A percentile compares a stretch with the other conserved stretches of the same genome.
phyloP scores from a whole-genome alignment of 805 yeast species.

The Brettanomyces bruxellensis region DNA sequence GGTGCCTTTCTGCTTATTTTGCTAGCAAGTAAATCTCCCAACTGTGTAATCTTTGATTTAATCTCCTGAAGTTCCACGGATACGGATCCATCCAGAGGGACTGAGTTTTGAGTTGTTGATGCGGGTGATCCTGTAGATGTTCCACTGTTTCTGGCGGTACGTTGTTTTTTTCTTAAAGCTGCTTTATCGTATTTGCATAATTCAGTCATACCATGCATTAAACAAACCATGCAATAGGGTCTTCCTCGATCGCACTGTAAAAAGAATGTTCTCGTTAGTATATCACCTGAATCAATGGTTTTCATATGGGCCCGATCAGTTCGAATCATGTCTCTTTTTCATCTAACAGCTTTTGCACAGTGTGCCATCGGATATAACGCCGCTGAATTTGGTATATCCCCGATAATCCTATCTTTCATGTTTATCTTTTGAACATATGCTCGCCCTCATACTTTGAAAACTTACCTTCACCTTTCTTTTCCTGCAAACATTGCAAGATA shows the following conservation, averaged over 20 bases:
- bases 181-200: slow-evolving; percentile 19
- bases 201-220: slow-evolving; percentile 19
- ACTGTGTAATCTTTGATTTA: neutral
- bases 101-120: too few relatives aligned
- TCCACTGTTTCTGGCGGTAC: neutral
- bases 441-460: slow-evolving; percentile 4
- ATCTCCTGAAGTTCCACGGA: neutral
- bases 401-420: too few relatives aligned
- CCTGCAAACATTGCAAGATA: slow-evolving; percentile 40
- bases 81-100: too few relatives aligned
- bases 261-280: neutral
- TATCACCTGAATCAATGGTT: slow-evolving; percentile 19
- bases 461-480: slow-evolving; percentile 35
- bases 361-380: slow-evolving; percentile 10
- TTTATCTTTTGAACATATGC: too few relatives aligned
- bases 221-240: slow-evolving; percentile 27
- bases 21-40: neutral
- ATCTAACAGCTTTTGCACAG: too few relatives aligned
- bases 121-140: too few relatives aligned
- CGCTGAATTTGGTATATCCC: too few relatives aligned
- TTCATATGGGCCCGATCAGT: too few relatives aligned
- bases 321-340: too few relatives aligned
- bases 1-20: too few relatives aligned
- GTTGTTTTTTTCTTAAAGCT: neutral
- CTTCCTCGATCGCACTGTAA: slow-evolving; percentile 26